Conservation (phyloP, 805 yeast genomes). For the Sugiyamaella valdiviana region DNA sequence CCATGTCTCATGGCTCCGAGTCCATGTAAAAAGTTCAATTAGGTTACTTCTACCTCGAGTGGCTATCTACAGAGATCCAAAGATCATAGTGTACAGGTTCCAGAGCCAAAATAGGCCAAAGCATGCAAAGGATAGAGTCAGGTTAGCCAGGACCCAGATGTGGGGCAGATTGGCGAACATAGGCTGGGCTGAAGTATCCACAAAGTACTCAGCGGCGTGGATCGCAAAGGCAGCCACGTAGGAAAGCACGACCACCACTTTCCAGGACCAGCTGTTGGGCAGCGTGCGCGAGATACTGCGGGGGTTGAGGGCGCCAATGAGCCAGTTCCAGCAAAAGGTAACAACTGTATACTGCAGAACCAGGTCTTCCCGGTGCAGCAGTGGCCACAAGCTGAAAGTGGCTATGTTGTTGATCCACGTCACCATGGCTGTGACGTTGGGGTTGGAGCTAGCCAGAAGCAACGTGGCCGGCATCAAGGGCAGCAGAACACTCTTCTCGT, state of each 20-base stretch:
- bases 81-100: conserved; percentile 51
- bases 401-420: conserved; percentile 86
- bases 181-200: conserved; percentile 33
- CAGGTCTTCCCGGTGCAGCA: conserved; percentile 69
- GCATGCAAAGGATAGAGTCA: conserved; percentile 66
- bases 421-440: conserved; percentile 61
- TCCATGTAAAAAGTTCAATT: not conserved
- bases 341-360: conserved; percentile 63
- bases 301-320: conserved; percentile 50
- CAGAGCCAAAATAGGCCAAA: conserved; percentile 77
- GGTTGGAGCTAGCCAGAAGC: conserved; percentile 46
- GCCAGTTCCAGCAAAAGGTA: conserved; percentile 66
- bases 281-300: conserved; percentile 27
- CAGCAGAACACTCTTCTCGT: conserved; percentile 83
- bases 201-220: conserved; percentile 48
- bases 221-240: conserved; percentile 46
- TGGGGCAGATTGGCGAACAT: conserved; percentile 55
- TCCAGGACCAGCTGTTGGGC: conserved; percentile 48
- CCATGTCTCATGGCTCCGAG: too few relatives aligned
- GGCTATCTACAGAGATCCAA: not conserved
- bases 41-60: not conserved
- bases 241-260: conserved; percentile 44
- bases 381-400: conserved; percentile 81
- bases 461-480: conserved; percentile 83
- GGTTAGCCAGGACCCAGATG: conserved; percentile 75